Base-by-base conservation (phyloP, 768 basidiomycete genomes). In the Collybiopsis luxurians region DNA sequence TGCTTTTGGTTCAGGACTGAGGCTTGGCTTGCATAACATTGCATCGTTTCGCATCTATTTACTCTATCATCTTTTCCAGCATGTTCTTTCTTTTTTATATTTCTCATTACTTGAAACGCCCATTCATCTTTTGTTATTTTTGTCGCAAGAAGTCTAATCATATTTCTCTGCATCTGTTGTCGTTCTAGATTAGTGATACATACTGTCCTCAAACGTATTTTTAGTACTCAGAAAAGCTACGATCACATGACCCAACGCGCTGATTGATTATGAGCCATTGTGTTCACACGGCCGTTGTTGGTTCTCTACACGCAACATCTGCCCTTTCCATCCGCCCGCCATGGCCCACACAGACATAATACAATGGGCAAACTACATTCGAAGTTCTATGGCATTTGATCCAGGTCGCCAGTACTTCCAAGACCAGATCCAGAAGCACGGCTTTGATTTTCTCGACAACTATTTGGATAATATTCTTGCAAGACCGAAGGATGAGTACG, bases 371-470 rank as follows among this genome's bases (percentile, higher is more conserved):
- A 78, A 86, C 58, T 73, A 79, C 23, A 80, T 92, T 49, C 80
- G 87, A 44, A 71, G 82, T 15, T 79, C 81, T 31, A 90, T 92
- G 84, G 80, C 78, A 6, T 84, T 77, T 48, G 91, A 92, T 66
- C 81, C 86, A 53, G 88, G 85, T 23, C 82, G 87, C 13, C 79
- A 86, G 61, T 72, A 81, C 48, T 84, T 93, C 62, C 81, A 87
- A 53, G 84, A 87, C 50, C 86, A 91, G 64, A 80, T 92, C 36
- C 86, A 89, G 49, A 80, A 76, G 2, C 84, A 90, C 59, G 91
- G 89, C 2, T 89, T 91, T 69, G 76, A 84, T 60, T 92, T 92
- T 68, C 80, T 93, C 42, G 85, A 91, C 59, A 84, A 86, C 64
- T 92, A 92, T 66, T 72, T 92, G 43, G 85, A 87, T 63, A 83